Evolutionary conservation across 164 flowering plant genomes (phyloP).

Genomic region (Magnolia officinalis): DNA sequence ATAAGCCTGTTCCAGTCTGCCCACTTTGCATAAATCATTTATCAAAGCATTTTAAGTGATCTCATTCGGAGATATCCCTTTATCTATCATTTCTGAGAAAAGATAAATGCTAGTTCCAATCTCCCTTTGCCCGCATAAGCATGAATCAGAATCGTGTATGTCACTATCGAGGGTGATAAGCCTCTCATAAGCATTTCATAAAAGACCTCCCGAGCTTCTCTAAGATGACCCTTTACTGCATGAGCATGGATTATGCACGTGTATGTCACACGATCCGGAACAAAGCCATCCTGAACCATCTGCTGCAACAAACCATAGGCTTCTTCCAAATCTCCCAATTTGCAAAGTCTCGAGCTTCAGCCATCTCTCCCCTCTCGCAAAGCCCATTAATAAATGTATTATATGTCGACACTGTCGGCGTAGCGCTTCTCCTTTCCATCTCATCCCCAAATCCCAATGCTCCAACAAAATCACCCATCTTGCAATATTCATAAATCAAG

Average conservation of each 20-base stretch:
- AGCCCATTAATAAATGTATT: conserved; percentile 48
- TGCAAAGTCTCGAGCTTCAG: conserved; percentile 48
- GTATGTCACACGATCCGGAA: conserved; percentile 62
- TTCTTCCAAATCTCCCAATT: conserved; percentile 40
- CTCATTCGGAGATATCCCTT: conserved; percentile 54
- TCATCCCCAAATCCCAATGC: conserved; percentile 44
- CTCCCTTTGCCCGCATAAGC: conserved; percentile 44
- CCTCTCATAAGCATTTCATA: conserved; percentile 47
- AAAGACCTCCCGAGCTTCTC: conserved; percentile 45
- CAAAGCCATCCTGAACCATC: conserved; percentile 45
- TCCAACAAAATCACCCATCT: conserved; percentile 42
- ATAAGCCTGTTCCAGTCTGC: conserved; percentile 49
- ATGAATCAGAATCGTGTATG: conserved; percentile 66
- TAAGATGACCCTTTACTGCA: conserved; percentile 34
- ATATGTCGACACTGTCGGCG: conserved; percentile 48
- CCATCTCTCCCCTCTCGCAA: conserved; percentile 46
- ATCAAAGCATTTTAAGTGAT: conserved; percentile 67
- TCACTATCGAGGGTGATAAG: conserved; percentile 56
- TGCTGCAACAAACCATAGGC: conserved; percentile 37
- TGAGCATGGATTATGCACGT: conserved; percentile 57
- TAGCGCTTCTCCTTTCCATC: conserved; percentile 43
- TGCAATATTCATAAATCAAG: conserved; percentile 51
- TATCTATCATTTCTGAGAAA: conserved; percentile 57
- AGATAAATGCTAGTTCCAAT: conserved; percentile 39
- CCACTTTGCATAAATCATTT: conserved; percentile 55